Percentiles rank a stretch among this genome's conserved stretches.
Evolutionary conservation across 371 early-diverging fungal genomes (phyloP).

Genomic region (Syncephalastrum monosporum): DNA sequence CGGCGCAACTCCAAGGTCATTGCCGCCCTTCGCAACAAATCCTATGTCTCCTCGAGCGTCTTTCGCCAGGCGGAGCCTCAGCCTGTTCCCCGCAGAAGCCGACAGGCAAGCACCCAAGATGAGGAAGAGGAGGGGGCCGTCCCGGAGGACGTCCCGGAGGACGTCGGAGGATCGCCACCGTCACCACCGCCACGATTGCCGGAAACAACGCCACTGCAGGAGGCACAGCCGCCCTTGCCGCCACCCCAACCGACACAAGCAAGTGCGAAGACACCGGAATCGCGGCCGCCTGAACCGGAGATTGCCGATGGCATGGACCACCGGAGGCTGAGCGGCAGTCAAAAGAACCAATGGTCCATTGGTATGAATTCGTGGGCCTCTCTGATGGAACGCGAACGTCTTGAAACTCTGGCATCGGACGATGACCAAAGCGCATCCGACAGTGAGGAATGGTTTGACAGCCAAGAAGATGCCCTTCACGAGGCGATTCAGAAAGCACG

Average conservation of each 20-base stretch:
- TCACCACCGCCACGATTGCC: slow-evolving; percentile 4
- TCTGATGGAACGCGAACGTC: not conserved
- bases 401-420: not conserved
- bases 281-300: not conserved
- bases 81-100: not conserved
- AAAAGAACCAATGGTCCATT: slow-evolving; percentile 45
- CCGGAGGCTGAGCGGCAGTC: slow-evolving; percentile 37
- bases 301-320: slow-evolving; percentile 8
- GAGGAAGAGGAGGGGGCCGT: not conserved
- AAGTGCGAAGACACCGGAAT: not conserved
- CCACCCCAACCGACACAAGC: too few relatives aligned
- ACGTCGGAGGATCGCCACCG: too few relatives aligned
- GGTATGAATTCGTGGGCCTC: slow-evolving; percentile 43
- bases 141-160: not conserved
- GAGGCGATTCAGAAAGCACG: not conserved
- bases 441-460: slow-evolving; percentile 18
- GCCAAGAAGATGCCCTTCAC: slow-evolving; percentile 14
- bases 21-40: slow-evolving; percentile 27
- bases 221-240: not conserved
- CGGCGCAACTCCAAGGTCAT: slow-evolving; percentile 31
- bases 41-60: slow-evolving; percentile 39
- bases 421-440: slow-evolving; percentile 15
- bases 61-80: slow-evolving; percentile 26
- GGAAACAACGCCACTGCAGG: not conserved
- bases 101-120: not conserved